Evolutionary conservation across 208 protist genomes (phyloP).

Genomic region (Leptomonas seymouri): DNA sequence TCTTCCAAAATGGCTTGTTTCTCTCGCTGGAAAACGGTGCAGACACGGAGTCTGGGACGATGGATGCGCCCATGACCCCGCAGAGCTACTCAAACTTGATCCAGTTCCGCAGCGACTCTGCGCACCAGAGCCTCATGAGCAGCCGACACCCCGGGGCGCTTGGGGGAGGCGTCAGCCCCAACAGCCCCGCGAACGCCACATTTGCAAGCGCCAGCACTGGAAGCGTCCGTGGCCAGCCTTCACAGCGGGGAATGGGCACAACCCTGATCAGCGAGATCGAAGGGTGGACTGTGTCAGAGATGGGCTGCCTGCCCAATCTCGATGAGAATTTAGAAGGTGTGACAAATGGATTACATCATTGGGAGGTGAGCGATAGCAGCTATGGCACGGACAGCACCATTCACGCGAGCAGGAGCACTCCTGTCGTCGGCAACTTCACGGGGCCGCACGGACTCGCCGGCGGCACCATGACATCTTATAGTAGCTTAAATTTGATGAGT

Average conservation of each 20-base stretch:
- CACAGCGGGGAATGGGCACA: neutral
- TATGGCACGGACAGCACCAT: neutral
- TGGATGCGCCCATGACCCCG: conserved; percentile 60
- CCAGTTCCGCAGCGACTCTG: conserved; percentile 19
- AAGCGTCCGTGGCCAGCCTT: neutral
- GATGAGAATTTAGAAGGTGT: conserved; percentile 5
- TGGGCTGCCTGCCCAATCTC: neutral
- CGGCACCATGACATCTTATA: conserved; percentile 10
- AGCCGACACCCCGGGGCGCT: neutral
- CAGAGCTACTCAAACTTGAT: conserved; percentile 46
- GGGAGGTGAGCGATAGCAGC: conserved; percentile 5
- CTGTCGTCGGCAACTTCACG: neutral
- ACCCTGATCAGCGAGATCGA: neutral
- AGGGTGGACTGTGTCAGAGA: neutral
- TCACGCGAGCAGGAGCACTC: neutral
- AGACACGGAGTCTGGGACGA: conserved; percentile 12
- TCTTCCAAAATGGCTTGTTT: conserved; percentile 34
- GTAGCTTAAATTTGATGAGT: conserved; percentile 16
- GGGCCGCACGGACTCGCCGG: neutral
- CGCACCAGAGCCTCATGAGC: conserved; percentile 17
- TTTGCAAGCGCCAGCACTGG: neutral
- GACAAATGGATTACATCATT: neutral
- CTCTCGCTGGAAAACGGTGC: conserved; percentile 29
- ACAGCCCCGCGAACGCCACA: neutral
- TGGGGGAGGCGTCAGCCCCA: neutral